Percentiles rank a stretch among this genome's conserved stretches.
Conservation (phyloP, 139 green algal genomes). For the Chlorella sorokiniana region DNA sequence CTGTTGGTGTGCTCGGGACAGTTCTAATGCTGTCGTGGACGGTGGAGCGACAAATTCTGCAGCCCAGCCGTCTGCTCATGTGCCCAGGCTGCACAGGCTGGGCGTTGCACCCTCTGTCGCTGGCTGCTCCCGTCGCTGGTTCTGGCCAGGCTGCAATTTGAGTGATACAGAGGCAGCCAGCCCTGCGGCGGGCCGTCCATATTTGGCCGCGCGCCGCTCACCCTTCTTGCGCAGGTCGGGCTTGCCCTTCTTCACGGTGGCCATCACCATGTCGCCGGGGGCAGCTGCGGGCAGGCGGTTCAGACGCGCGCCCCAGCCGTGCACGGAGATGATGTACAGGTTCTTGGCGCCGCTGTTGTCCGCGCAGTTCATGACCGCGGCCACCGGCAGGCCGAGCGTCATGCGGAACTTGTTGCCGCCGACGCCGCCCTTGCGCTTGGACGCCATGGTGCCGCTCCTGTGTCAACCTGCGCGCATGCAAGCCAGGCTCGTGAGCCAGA, state of each 20-base stretch:
- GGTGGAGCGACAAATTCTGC: too few relatives aligned
- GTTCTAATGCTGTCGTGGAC: too few relatives aligned
- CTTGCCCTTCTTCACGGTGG: constrained; percentile 99
- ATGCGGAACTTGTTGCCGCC: constrained; percentile 98
- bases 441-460: constrained; percentile 48
- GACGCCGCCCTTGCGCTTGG: constrained; percentile 71
- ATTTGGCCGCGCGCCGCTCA: constrained; percentile 26
- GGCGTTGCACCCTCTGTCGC: too few relatives aligned
- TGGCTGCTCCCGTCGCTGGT: too few relatives aligned
- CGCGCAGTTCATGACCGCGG: constrained; percentile 97
- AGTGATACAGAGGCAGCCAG: background rate
- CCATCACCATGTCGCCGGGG: constrained; percentile 98
- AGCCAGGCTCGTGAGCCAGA: background rate
- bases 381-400: constrained; percentile 95
- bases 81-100: too few relatives aligned
- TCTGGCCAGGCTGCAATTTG: background rate
- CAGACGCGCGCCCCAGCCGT: constrained; percentile 90
- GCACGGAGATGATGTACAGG: constrained; percentile 98
- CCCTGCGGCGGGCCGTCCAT: background rate
- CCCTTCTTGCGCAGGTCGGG: constrained; percentile 99
- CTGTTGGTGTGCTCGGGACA: too few relatives aligned
- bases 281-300: constrained; percentile 93
- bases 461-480: constrained; percentile 11
- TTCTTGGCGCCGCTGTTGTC: constrained; percentile 96
- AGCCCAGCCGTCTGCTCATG: too few relatives aligned